phyloP scores from a whole-genome alignment of 2,329 filamentous ascomycete genomes.

The Claviceps fusiformis region DNA sequence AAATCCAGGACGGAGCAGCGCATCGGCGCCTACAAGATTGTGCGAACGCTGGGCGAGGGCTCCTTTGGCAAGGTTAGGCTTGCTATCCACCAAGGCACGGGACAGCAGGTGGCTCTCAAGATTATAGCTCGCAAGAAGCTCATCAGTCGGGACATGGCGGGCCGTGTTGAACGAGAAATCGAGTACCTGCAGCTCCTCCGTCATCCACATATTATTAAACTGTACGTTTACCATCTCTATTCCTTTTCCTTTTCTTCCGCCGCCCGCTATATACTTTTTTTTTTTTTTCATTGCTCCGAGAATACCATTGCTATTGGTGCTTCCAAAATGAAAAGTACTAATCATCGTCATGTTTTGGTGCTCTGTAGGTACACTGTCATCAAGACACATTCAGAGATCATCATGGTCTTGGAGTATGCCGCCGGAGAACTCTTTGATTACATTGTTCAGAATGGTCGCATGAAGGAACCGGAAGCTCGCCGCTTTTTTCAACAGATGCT shows the following conservation, averaged over 20 bases:
- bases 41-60: constrained; percentile 85
- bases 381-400: constrained; percentile 85
- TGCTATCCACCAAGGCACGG: constrained; percentile 80
- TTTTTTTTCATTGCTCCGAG: too few species aligned
- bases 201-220: constrained; percentile 97
- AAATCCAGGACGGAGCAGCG: constrained; percentile 61
- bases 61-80: constrained; percentile 99
- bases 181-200: constrained; percentile 91
- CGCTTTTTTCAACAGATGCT: constrained; percentile 99
- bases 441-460: constrained; percentile 84
- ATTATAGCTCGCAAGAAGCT: constrained; percentile 95
- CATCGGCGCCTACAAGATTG: constrained; percentile 80
- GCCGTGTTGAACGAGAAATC: constrained; percentile 92
- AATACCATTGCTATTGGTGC: too few species aligned
- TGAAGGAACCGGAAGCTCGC: constrained; percentile 83
- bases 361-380: constrained; percentile 75
- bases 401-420: constrained; percentile 98
- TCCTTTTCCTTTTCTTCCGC: background rate
- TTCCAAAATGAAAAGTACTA: background rate
- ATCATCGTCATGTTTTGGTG: background rate
- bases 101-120: constrained; percentile 93
- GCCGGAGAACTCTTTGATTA: constrained; percentile 96
- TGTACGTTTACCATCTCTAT: constrained; percentile 42
- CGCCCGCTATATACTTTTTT: background rate
- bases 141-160: constrained; percentile 94